A percentile compares a stretch with the other conserved stretches of the same genome.
Conservation (phyloP, 1,139 yeast species). For the Magnusiomyces paraingens region DNA sequence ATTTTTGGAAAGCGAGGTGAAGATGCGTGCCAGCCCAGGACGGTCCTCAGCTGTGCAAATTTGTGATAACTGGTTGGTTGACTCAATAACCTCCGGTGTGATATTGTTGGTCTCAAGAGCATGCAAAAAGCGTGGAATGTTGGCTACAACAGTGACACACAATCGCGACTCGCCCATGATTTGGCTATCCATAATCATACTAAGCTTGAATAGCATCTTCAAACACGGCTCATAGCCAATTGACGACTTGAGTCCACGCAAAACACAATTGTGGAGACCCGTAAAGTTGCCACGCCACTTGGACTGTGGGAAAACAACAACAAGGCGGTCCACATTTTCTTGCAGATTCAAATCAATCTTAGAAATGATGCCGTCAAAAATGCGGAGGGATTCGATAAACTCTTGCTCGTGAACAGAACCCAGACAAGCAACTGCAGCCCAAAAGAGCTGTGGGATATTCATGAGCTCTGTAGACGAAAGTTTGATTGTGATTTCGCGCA, state of each 20-base stretch:
- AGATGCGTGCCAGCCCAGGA: conserved; percentile 60
- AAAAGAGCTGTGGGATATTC: conserved; percentile 87
- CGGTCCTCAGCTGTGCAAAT: conserved; percentile 57
- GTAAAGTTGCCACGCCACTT: conserved; percentile 94
- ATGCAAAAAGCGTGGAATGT: conserved; percentile 77
- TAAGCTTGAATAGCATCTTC: conserved; percentile 65
- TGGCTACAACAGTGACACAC: conserved; percentile 65
- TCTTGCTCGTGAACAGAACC: conserved; percentile 90
- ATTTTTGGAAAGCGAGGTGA: conserved; percentile 68
- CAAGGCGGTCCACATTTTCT: conserved; percentile 75
- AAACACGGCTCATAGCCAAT: conserved; percentile 74
- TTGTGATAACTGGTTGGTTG: conserved; percentile 39
- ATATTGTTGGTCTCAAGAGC: conserved; percentile 58
- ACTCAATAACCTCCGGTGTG: conserved; percentile 27
- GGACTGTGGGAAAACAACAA: conserved; percentile 75
- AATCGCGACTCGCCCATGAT: conserved; percentile 69
- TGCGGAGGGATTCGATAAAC: conserved; percentile 77
- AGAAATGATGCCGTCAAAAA: conserved; percentile 73
- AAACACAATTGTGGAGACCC: conserved; percentile 72
- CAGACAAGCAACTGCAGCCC: conserved; percentile 93
- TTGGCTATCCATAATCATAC: conserved; percentile 58
- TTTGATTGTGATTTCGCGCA: conserved; percentile 86
- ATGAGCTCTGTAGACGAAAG: conserved; percentile 69
- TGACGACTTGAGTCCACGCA: conserved; percentile 78
- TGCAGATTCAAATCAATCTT: conserved; percentile 83